These are phyloP conservation scores for Vitis rupestris DNA, from an alignment of 164 flowering plant genomes.

Conservation along the genomic window DNA sequence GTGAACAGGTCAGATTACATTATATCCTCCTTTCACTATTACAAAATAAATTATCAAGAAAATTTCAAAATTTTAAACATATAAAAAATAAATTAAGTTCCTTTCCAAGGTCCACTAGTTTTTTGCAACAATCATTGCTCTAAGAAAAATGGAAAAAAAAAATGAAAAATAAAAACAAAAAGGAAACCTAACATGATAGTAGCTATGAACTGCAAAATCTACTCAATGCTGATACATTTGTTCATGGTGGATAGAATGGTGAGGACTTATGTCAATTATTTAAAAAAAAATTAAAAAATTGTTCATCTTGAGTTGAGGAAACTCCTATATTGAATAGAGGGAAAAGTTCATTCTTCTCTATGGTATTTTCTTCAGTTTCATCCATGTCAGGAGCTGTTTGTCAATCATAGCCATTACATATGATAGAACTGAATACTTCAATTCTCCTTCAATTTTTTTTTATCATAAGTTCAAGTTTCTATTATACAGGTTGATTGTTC, in stretches of 20 bases:
- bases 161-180: background rate
- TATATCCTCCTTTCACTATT: background rate
- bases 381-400: background rate
- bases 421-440: background rate
- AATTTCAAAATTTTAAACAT: background rate
- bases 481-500: conserved; percentile 10
- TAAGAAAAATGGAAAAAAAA: no score
- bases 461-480: background rate
- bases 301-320: no score
- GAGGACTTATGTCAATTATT: background rate
- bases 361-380: background rate
- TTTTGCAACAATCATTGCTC: background rate
- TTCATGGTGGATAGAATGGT: background rate
- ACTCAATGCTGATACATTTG: background rate
- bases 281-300: no score
- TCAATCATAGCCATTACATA: background rate
- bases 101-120: no score
- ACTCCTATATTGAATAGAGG: background rate
- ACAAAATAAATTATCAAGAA: background rate
- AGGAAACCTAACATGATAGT: background rate
- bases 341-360: background rate
- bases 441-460: background rate
- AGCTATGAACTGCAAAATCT: background rate
- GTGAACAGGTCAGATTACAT: conserved; percentile 20
- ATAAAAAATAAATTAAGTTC: background rate